These are phyloP conservation scores for Zizania latifolia DNA, from an alignment of 176 grass and related monocot genomes.

Conservation along the genomic window DNA sequence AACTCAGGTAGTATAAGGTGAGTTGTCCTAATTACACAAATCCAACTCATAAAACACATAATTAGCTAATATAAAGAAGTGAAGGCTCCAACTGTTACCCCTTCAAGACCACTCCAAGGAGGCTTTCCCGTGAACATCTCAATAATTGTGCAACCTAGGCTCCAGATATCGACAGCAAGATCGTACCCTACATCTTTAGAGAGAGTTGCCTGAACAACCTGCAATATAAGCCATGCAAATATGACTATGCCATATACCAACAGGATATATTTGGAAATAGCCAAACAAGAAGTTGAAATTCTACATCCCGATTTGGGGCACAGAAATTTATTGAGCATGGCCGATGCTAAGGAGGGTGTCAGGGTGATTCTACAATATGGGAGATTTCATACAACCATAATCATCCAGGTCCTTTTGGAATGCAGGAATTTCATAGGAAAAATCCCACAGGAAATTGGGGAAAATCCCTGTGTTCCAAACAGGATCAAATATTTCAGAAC, in stretches of 20 bases:
- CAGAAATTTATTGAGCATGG: not conserved
- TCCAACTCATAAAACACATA: slow-evolving; percentile 16
- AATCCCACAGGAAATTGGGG: not conserved
- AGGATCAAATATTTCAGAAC: not conserved
- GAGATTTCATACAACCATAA: not conserved
- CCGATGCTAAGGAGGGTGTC: not conserved
- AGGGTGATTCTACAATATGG: not conserved
- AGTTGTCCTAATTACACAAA: slow-evolving; percentile 10
- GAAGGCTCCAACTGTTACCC: slow-evolving; percentile 43
- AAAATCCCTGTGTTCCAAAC: not conserved
- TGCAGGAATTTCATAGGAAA: not conserved
- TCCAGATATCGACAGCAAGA: slow-evolving; percentile 90
- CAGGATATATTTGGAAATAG: slow-evolving; percentile 16
- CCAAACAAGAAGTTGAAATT: not conserved
- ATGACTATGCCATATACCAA: slow-evolving; percentile 20
- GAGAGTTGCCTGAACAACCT: slow-evolving; percentile 84
- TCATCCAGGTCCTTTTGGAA: not conserved
- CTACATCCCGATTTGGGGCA: slow-evolving; percentile 3
- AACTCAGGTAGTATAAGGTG: not conserved
- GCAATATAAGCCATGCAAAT: slow-evolving; percentile 34
- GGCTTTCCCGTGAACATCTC: slow-evolving; percentile 92
- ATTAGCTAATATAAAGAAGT: not conserved
- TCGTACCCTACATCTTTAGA: slow-evolving; percentile 70
- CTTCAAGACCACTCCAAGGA: slow-evolving; percentile 93
- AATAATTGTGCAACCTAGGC: slow-evolving; percentile 84